These are phyloP conservation scores for Talaromyces piceae DNA, from an alignment of 2,329 filamentous ascomycete genomes.

Conservation along the genomic window DNA sequence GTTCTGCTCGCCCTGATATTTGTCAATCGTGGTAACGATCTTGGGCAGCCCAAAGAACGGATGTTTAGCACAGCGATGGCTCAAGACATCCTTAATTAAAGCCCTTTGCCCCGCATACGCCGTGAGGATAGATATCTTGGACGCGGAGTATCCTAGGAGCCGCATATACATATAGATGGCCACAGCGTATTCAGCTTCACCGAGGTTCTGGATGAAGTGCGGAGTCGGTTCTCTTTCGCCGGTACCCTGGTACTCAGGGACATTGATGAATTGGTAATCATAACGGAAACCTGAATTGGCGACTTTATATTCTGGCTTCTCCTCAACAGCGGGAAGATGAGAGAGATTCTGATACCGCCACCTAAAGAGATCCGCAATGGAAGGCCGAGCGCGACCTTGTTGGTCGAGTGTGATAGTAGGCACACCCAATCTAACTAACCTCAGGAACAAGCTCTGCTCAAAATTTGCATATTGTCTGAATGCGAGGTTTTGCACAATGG, in stretches of 20 bases:
- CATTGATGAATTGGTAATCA: constrained; percentile 95
- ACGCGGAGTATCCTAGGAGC: constrained; percentile 80
- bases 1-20: constrained; percentile 98
- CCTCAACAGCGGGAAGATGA: constrained; percentile 68
- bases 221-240: constrained; percentile 86
- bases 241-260: constrained; percentile 81
- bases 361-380: constrained; percentile 80
- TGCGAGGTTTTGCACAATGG: constrained; percentile 87
- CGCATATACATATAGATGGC: constrained; percentile 97
- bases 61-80: constrained; percentile 74
- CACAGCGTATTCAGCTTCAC: constrained; percentile 94
- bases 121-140: constrained; percentile 77
- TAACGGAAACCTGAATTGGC: constrained; percentile 90
- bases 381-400: constrained; percentile 82
- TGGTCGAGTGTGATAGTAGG: constrained; percentile 84
- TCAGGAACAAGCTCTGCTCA: constrained; percentile 89
- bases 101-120: constrained; percentile 91
- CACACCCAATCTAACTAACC: constrained; percentile 85
- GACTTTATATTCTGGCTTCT: constrained; percentile 60
- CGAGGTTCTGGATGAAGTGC: constrained; percentile 93
- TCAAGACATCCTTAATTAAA: constrained; percentile 78
- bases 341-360: constrained; percentile 83
- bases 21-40: constrained; percentile 90
- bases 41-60: constrained; percentile 81
- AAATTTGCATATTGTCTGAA: constrained; percentile 94